These are phyloP conservation scores for Capsicum rhomboideum DNA, from an alignment of 257 asterid genomes.

Conservation along the genomic window DNA sequence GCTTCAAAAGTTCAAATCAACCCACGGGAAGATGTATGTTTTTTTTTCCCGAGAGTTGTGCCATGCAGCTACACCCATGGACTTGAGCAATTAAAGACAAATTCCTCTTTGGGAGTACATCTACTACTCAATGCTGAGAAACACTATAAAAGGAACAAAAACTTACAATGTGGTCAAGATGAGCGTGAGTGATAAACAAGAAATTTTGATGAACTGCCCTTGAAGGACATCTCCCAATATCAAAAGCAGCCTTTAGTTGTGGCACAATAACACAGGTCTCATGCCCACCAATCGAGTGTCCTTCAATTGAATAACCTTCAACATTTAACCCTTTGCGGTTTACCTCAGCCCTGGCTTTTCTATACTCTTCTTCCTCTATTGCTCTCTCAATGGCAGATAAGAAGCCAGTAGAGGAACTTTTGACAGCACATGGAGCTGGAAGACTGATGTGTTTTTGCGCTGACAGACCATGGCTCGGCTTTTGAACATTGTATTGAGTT, in stretches of 20 bases:
- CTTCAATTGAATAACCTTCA: slow-evolving; percentile 77
- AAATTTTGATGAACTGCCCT: slow-evolving; percentile 85
- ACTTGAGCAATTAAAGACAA: too few species aligned
- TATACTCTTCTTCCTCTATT: slow-evolving; percentile 89
- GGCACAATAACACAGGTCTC: slow-evolving; percentile 94
- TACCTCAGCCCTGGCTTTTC: slow-evolving; percentile 93
- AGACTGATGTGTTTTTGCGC: not conserved
- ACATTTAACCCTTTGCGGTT: slow-evolving; percentile 46
- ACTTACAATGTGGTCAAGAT: slow-evolving; percentile 94
- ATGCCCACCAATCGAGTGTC: slow-evolving; percentile 85
- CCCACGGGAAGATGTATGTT: not conserved
- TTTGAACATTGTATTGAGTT: not conserved
- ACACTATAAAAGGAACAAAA: not conserved
- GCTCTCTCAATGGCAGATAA: slow-evolving; percentile 75
- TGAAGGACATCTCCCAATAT: slow-evolving; percentile 92
- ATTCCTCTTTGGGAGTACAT: not conserved
- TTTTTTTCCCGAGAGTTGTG: not conserved
- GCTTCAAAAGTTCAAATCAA: slow-evolving; percentile 1
- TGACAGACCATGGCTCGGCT: not conserved
- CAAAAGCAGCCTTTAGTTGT: slow-evolving; percentile 84
- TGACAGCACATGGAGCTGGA: slow-evolving; percentile 12
- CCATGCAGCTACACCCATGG: not conserved
- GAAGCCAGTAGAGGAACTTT: slow-evolving; percentile 27
- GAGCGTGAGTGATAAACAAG: slow-evolving; percentile 93
- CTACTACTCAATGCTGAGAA: not conserved